These are phyloP conservation scores for Cutaneotrichosporon arboriforme DNA, from an alignment of 1,284 basidiomycete genomes.

Conservation along the genomic window DNA sequence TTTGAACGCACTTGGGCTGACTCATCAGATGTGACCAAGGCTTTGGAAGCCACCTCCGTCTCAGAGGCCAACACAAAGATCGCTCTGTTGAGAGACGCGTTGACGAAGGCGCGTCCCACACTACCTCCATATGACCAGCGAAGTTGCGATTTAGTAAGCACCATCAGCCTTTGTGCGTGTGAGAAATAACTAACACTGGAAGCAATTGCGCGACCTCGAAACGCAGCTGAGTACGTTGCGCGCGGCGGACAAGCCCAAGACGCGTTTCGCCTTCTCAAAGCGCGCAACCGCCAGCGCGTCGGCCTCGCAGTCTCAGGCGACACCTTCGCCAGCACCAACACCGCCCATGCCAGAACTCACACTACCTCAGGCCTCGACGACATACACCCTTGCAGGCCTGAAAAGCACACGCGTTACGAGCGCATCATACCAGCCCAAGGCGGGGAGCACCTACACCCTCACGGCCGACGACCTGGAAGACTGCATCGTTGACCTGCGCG, in stretches of 20 bases:
- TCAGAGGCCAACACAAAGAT: slow-evolving; percentile 1
- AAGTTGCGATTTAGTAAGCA: slow-evolving; percentile 60
- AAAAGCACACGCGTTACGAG: slow-evolving; percentile 29
- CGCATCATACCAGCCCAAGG: background rate
- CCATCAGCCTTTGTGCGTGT: no score
- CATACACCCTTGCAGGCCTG: slow-evolving; percentile 49
- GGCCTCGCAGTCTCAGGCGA: slow-evolving; percentile 1
- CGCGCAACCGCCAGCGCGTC: slow-evolving; percentile 48
- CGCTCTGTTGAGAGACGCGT: slow-evolving; percentile 28
- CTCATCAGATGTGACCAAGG: slow-evolving; percentile 2
- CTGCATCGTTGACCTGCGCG: slow-evolving; percentile 62
- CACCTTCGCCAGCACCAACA: slow-evolving; percentile 20
- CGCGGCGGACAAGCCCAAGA: slow-evolving; percentile 50
- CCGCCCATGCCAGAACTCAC: slow-evolving; percentile 7
- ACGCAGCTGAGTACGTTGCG: slow-evolving; percentile 54
- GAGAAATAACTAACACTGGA: slow-evolving; percentile 4
- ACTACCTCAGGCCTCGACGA: slow-evolving; percentile 13
- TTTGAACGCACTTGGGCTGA: no score
- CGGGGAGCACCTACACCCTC: slow-evolving; percentile 22
- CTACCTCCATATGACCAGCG: slow-evolving; percentile 69
- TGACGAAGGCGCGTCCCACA: slow-evolving; percentile 58
- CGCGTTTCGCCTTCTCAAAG: slow-evolving; percentile 64
- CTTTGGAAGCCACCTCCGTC: background rate
- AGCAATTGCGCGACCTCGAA: slow-evolving; percentile 62
- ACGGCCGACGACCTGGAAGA: slow-evolving; percentile 28